Conservation (phyloP, 768 basidiomycete genomes). For the Russula compacta region DNA sequence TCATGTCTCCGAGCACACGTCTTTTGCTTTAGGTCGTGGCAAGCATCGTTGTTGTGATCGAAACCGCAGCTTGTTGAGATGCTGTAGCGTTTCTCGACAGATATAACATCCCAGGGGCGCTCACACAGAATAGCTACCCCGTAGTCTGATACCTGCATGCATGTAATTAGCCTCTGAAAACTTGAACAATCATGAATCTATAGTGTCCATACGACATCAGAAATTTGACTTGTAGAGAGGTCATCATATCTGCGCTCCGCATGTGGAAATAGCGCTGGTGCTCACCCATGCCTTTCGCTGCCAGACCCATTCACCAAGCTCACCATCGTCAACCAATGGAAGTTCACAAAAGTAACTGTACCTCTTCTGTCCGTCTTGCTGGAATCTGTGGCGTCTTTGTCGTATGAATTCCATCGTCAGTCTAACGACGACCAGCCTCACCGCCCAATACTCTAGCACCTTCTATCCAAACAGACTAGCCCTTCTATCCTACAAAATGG, state of each 20-base stretch:
- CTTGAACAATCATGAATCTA: too few species aligned
- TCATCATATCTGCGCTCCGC: too few species aligned
- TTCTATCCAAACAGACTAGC: slow-evolving; percentile 1
- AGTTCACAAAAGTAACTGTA: too few species aligned
- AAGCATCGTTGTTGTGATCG: neutral
- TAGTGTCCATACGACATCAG: too few species aligned
- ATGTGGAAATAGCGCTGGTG: too few species aligned
- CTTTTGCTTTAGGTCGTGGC: neutral
- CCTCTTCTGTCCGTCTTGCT: neutral
- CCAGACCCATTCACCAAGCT: too few species aligned
- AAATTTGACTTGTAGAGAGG: too few species aligned
- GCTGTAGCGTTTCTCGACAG: neutral
- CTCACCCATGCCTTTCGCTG: too few species aligned
- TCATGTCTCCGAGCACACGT: neutral
- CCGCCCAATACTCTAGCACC: neutral
- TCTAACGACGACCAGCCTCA: neutral
- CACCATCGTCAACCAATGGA: too few species aligned
- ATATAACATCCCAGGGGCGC: neutral
- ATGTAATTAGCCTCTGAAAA: too few species aligned
- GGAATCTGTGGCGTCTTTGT: neutral
- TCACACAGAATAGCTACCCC: neutral
- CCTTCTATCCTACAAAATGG: neutral
- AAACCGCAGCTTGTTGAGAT: neutral
- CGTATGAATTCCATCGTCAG: slow-evolving; percentile 6
- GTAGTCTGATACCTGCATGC: too few species aligned